Evolutionary conservation across 2,329 filamentous ascomycete genomes (phyloP), one percentile per base, ranked within the genome.

Genomic region (Boeremia lycopersici): DNA sequence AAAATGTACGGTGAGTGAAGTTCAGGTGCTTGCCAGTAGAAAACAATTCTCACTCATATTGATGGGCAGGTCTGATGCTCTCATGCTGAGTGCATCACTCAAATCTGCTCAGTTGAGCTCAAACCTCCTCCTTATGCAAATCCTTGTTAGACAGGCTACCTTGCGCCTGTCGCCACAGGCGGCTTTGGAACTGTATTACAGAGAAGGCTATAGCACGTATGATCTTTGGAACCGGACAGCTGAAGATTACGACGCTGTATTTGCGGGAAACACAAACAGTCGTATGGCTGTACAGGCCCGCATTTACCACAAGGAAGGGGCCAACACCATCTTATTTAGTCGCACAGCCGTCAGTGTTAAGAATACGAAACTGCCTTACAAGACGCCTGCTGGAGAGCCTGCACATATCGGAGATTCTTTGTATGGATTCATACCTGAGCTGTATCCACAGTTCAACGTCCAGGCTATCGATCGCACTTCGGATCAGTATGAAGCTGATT

Each of bases 391-490:
- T 63, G 89, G 89, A 19, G 76, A 79, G 2, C 67, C 75, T 0
- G 80, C 88, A 19, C 78, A 79, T 38, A 79, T 96, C 13, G 86
- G 88, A 40, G 84, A 90, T 59, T 33, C 56, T 0, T 77, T 77
- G 3, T 75, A 81, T 17, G 90, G 90, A 31, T 96, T 88, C 62
- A 90, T 91, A 9, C 79, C 86, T 0, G 73, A 76, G 2, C 81
- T 96, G 2, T 96, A 91, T 68, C 91, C 92, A 1, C 92, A 92
- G 63, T 82, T 96, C 52, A 90, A 87, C 0, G 91, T 90, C 66
- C 65, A 70, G 11, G 59, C 71, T 1, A 71, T 71, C 42, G 75
- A 77, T 57, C 28, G 41, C 5, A 55, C 59, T 1, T 65, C 55
- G 52, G 74, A 77, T 60, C 62, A 43, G 36, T 75, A 74, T 9